Base-by-base conservation (phyloP, 2,329 filamentous ascomycete species). In the Neoscytalidium dimidiatum region DNA sequence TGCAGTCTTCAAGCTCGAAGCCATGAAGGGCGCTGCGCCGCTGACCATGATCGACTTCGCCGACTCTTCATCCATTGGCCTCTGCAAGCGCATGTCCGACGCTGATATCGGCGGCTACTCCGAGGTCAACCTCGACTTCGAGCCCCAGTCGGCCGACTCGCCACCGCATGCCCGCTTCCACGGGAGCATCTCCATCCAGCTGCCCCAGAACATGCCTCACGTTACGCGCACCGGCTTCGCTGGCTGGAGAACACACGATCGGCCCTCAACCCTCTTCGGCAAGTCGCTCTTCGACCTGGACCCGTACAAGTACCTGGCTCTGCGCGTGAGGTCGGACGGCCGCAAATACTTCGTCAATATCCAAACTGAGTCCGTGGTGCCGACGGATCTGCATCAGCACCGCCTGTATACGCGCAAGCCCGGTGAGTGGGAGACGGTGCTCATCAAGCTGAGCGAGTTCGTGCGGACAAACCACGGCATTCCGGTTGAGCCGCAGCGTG, bases 371-470 rank as follows among this genome's bases (percentile, higher is more conserved):
- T 92, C 91, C 1, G 89, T 99, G 64, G 92, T 97, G 53, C 91
- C 92, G 11, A 94, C 93, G n/a, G 95, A 99, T 76, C 84, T 99
- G 68, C 95, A 98, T 77, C 95, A 99, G 77, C 95, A 99, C 78
- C 85, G 95, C 57, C 80, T 99, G 4, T 96, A 92, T 70, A 85
- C 90, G 8, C 90, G 89, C 72, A 86, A 87, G 8, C 89, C 91
- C 0, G 93, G 93, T 0, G 85, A 94, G 72, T 99, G 95, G 95
- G 94, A 99, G 83, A 97, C 95, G 1, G 86, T 97, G n/a, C 78
- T 96, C 52, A 90, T 99, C 68, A 91, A 90, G 67, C 95, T 94
- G 85, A 90, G 89, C 71, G 92, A 96, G 69, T 98, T 99, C 79
- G 94, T 99, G 66, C 85, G 95, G 68, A 99, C 95, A 14, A 98